Base-by-base conservation (phyloP, 164 flowering plant genomes). In the Cinnamomum chago region DNA sequence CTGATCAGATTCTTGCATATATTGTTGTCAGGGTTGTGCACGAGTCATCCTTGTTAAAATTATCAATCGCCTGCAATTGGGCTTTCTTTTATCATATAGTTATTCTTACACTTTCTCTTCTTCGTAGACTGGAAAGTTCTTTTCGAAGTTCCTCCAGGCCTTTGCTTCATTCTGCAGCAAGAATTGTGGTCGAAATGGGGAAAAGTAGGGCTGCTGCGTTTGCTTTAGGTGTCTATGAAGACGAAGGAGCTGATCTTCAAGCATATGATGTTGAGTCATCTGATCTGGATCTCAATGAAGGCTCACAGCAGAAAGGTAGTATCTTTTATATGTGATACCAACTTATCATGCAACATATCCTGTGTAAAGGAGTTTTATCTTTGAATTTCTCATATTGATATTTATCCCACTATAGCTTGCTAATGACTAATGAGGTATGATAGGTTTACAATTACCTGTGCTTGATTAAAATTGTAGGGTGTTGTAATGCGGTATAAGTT, bases 101-200 rank as follows among this genome's bases (percentile, higher is more conserved):
- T 0, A 3, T 62, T 58, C 50, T 64, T 51, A 25, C 58, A 28
- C 58, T 12, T 24, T 35, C 2, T 30, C 20, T 67, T 22, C 50
- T 50, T 58, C 14, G 15, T 85, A 95, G 99, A 87, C 77, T 95
- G 84, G 99, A 95, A 85, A 89, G 89, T 87, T 89, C 99, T 72
- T 95, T 95, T 76, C 94, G 99, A 75, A 95, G 97, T 83, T 92
- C 91, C 87, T 95, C 98, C 22, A 87, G 99, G 80, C 99, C 99
- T 55, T 91, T 92, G 27, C 96, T 95, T 76, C 99, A 95, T 91
- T 92, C 99, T 70, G 99, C 99, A 9, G 91, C 97, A 72, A 90
- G 99, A 83, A 97, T 93, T 81, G 99, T 95, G 73, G 97, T 88
- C 78, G 99, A 95, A 84, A 95, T 95, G 97, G 99, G 99, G 62